These are phyloP conservation scores for Fraxinus angustifolia DNA, from an alignment of 305 asterid genomes.

Conservation along the genomic window DNA sequence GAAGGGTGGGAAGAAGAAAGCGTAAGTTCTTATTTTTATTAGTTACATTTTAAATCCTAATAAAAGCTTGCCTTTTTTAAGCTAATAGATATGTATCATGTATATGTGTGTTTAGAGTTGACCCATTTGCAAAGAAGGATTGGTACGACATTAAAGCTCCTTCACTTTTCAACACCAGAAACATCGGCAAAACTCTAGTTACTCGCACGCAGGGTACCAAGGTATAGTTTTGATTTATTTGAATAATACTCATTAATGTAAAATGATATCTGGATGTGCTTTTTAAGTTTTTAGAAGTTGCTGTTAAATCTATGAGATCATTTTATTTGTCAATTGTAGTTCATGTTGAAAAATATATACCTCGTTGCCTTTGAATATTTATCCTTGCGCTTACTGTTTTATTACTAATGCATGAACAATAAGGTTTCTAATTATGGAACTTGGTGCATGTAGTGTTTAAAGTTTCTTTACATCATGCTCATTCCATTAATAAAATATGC, in stretches of 20 bases:
- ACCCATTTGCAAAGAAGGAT: slow-evolving; percentile 66
- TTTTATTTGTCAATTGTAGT: not conserved
- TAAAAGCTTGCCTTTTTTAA: not conserved
- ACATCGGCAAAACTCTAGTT: slow-evolving; percentile 52
- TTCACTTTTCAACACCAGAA: slow-evolving; percentile 40
- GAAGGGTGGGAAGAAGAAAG: slow-evolving; percentile 88
- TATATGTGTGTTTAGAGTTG: slow-evolving; percentile 22
- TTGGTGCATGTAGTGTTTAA: not conserved
- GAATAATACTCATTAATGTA: not conserved
- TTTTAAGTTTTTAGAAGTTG: not conserved
- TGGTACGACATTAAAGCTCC: slow-evolving; percentile 79
- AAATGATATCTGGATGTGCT: not conserved
- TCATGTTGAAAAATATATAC: not conserved
- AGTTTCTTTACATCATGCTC: not conserved
- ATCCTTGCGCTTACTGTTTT: not conserved
- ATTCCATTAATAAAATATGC: not conserved
- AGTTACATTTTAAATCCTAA: not conserved
- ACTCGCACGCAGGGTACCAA: slow-evolving; percentile 95
- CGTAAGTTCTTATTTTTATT: slow-evolving; percentile 35
- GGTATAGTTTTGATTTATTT: slow-evolving; percentile 24
- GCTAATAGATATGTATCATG: not conserved
- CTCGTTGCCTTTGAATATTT: not conserved
- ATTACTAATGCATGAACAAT: not conserved
- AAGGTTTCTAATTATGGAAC: not conserved
- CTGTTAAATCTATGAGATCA: not conserved